phyloP scores from a whole-genome alignment of 2,329 filamentous ascomycete genomes.

The Exophiala aquamarina region DNA sequence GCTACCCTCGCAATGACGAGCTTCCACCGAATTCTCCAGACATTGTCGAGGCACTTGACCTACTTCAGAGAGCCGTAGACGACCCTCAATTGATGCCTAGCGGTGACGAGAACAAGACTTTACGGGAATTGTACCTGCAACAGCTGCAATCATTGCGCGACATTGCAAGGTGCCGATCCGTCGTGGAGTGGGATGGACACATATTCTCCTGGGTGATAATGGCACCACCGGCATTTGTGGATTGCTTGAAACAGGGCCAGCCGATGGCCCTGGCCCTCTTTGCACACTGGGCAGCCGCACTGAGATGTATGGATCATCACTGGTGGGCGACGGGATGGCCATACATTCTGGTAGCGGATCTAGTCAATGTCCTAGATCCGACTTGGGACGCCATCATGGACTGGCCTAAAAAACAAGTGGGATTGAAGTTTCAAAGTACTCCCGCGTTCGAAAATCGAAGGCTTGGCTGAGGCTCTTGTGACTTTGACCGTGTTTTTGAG shows the following conservation, averaged over 20 bases:
- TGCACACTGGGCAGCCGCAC: conserved; percentile 27
- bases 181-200: conserved; percentile 28
- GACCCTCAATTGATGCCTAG: conserved; percentile 11
- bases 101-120: conserved; percentile 10
- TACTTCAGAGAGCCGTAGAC: conserved; percentile 14
- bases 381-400: conserved; percentile 22
- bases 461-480: background rate
- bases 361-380: conserved; percentile 25
- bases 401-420: conserved; percentile 26
- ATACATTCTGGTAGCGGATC: conserved; percentile 26
- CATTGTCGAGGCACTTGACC: conserved; percentile 20
- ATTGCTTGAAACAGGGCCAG: conserved; percentile 23
- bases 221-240: conserved; percentile 22
- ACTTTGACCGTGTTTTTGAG: too few species aligned
- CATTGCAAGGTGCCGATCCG: conserved; percentile 25
- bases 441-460: conserved; percentile 14
- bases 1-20: conserved; percentile 20
- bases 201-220: conserved; percentile 28
- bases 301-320: conserved; percentile 29
- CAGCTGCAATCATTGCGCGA: conserved; percentile 20
- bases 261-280: conserved; percentile 26
- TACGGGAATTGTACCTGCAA: conserved; percentile 15
- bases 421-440: conserved; percentile 20
- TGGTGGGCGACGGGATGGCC: conserved; percentile 30
- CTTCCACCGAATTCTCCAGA: conserved; percentile 25